A percentile compares a stretch with the other conserved stretches of the same genome.
phyloP scores from a whole-genome alignment of 2,329 filamentous ascomycete genomes.

The Penicillium oxalicum region DNA sequence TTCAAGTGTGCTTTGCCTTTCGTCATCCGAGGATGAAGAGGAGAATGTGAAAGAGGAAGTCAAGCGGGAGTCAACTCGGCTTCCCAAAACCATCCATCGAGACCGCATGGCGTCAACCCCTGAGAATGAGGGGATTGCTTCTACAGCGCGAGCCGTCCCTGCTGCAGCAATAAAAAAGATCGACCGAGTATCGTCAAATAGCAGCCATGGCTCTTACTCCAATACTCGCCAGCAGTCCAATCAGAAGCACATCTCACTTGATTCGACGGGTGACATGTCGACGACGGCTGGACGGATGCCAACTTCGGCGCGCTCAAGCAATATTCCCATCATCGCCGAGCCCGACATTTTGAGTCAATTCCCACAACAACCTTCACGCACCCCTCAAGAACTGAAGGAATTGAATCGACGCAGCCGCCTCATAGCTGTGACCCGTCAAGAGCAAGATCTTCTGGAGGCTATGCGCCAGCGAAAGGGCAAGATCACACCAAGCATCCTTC shows the following conservation, averaged over 20 bases:
- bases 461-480: conserved; percentile 46
- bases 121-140: conserved; percentile 40
- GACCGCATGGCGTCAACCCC: conserved; percentile 38
- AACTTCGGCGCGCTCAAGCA: conserved; percentile 27
- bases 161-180: conserved; percentile 28
- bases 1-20: conserved; percentile 44
- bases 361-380: conserved; percentile 17
- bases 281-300: conserved; percentile 17
- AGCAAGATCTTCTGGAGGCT: conserved; percentile 47
- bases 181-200: conserved; percentile 22
- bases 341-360: conserved; percentile 25
- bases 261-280: conserved; percentile 27
- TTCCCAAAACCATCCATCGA: conserved; percentile 18
- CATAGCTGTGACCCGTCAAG: conserved; percentile 50
- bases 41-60: conserved; percentile 28
- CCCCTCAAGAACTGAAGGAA: conserved; percentile 23
- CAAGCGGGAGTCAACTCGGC: conserved; percentile 9
- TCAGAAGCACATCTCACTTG: conserved; percentile 20
- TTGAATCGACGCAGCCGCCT: conserved; percentile 40
- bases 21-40: conserved; percentile 45
- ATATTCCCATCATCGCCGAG: conserved; percentile 32
- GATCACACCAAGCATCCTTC: conserved; percentile 40
- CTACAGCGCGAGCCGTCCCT: conserved; percentile 36
- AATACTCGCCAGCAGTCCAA: conserved; percentile 11
- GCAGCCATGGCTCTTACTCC: conserved; percentile 22